Base-by-base conservation (phyloP, 2,329 filamentous ascomycete species). In the Pseudogymnoascus sp. region DNA sequence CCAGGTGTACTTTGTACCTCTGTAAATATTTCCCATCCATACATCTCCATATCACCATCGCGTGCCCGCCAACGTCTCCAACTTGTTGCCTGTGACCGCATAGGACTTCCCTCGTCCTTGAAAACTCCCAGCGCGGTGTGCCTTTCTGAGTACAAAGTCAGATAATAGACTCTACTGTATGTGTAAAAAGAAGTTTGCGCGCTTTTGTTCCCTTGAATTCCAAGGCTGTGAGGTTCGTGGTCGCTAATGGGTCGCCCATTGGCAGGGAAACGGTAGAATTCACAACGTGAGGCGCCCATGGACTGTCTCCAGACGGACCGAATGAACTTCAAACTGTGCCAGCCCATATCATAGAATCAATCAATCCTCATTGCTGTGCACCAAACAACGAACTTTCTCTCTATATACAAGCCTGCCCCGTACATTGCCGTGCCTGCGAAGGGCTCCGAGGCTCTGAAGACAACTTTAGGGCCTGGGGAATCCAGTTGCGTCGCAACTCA, bases 211-310 rank as follows among this genome's bases (percentile, higher is more conserved):
- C 41, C 41, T 48, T 6, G 23, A 15, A 48, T 48, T 28, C 41
- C 41, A 52, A 52, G 26, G 45, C 45, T 52, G 45, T 52, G 45
- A 52, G 45, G 45, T 52, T 52, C 26, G 45, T 52, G 45, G 45
- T 52, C 45, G 26, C 45, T 52, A 52, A 52, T 52, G 45, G 45
- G 45, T 52, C 45, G 45, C 26, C 45, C 45, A 52, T 52, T 52
- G 45, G 45, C 45, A 52, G 45, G 45, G 45, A 52, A 52, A 52
- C 45, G 45, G 45, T 52, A 52, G 26, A 52, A 52, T 33, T 52
- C 45, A 52, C 45, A 15, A 52, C 45, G 45, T 52, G 45, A 52
- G 45, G 45, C 45, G 45, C 30, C 45, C 45, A 52, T 52, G 45
- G 45, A 33, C 45, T 13, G 45, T 26, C 45, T 52, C 15, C 45